Evolutionary conservation across 495 filamentous ascomycete species (phyloP), one percentile per base, ranked within the genome.

Genomic region (Emericellopsis terricola): DNA sequence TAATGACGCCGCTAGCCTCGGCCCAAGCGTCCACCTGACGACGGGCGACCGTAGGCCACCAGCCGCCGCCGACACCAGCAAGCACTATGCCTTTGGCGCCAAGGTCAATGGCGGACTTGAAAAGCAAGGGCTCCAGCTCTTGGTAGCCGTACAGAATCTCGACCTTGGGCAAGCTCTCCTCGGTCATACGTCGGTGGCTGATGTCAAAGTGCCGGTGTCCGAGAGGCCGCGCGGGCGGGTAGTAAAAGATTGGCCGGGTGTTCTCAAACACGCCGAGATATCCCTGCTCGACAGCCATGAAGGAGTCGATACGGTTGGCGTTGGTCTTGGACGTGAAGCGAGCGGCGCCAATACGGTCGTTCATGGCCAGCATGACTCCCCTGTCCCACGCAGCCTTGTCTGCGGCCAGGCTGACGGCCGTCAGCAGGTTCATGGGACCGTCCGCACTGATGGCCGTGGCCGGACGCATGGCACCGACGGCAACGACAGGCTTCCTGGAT

Each of bases 311-410:
- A 20, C 56, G 50, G 41, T 68, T 68, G 17, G 62, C 59, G 36
- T 66, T 60, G 15, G 52, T 65, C 46, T 68, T 68, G 36, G 62
- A 56, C n/a, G 53, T 57, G 33, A 52, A 67, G 41, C 49, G 62
- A 3, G 64, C 60, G 3, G 45, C 53, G 8, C 49, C 49, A 41
- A 65, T 65, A 31, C 64, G 60, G 36, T 68, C 63, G 42, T 68
- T 68, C 43, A 65, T 43, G n/a, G 59, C 56, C 20, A 65, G 53
- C 52, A 68, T 54, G 2, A 60, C 49, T 23, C 60, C 60, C 7
- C 60, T 48, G 31, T 52, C 42, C 10, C 34, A 40, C 4, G 58
- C 52, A 2, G 49, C 34, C 6, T 52, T 45, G 26, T 37, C 46
- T 3, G 45, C 50, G 1, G 63, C 60, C 1, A 68, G 48, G 7